phyloP scores from a whole-genome alignment of 1,139 yeast genomes.

The Zygosaccharomyces pseudobailii region DNA sequence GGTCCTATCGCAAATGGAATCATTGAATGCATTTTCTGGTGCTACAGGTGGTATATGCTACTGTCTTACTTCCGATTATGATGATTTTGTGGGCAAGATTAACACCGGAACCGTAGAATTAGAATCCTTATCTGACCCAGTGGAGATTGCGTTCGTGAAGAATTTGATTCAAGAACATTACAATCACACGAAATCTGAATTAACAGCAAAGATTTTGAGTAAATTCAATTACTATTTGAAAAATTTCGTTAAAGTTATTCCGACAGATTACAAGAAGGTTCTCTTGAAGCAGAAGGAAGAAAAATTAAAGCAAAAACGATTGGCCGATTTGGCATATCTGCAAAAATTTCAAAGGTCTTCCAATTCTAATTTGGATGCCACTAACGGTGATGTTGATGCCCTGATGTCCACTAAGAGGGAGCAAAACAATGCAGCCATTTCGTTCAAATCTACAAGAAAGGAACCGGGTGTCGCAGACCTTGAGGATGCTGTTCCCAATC shows the following conservation, averaged over 20 bases:
- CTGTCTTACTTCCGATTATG: slow-evolving; percentile 84
- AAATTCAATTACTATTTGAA: slow-evolving; percentile 88
- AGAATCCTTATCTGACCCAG: slow-evolving; percentile 71
- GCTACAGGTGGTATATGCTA: slow-evolving; percentile 99
- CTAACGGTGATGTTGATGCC: slow-evolving; percentile 68
- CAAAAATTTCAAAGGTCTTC: slow-evolving; percentile 56
- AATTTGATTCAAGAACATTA: slow-evolving; percentile 93
- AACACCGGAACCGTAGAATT: slow-evolving; percentile 81
- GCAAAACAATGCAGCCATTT: slow-evolving; percentile 36
- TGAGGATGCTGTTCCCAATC: slow-evolving; percentile 80
- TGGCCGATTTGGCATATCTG: slow-evolving; percentile 39
- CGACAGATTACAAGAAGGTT: slow-evolving; percentile 85
- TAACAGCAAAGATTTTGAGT: slow-evolving; percentile 75
- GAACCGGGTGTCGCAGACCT: slow-evolving; percentile 89
- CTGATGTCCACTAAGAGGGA: slow-evolving; percentile 44
- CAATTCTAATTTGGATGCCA: slow-evolving; percentile 80
- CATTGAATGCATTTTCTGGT: slow-evolving; percentile 93
- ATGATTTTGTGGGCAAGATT: slow-evolving; percentile 78
- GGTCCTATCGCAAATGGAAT: slow-evolving; percentile 85
- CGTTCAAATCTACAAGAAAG: slow-evolving; percentile 40
- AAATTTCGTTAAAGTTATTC: slow-evolving; percentile 89
- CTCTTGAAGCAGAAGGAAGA: slow-evolving; percentile 72
- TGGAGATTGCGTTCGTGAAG: slow-evolving; percentile 90
- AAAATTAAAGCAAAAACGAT: slow-evolving; percentile 52
- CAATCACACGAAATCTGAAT: slow-evolving; percentile 88